A percentile compares a stretch with the other conserved stretches of the same genome.
phyloP scores from a whole-genome alignment of 139 green algal genomes.

The Tetradesmus obliquus region DNA sequence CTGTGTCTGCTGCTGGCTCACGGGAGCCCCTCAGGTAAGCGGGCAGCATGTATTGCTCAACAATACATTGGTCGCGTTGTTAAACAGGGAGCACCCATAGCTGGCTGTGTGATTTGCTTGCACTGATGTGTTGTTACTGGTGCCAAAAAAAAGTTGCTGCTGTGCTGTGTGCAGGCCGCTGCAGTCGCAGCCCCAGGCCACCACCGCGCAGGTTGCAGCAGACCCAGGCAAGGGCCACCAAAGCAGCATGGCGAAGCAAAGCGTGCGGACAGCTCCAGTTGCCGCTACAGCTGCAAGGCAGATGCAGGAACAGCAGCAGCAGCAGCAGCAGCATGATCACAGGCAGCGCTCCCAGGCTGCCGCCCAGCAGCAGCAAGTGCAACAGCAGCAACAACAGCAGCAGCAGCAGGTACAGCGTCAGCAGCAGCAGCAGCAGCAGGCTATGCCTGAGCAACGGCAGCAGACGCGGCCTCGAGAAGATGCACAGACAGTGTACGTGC shows the following conservation, averaged over 20 bases:
- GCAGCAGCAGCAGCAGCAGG: slow-evolving; percentile 47
- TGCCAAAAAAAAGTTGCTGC: background rate
- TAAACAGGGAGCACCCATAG: background rate
- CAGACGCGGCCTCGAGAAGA: slow-evolving; percentile 72
- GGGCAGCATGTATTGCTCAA: background rate
- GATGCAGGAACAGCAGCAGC: background rate
- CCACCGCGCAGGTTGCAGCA: background rate
- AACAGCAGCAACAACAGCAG: background rate
- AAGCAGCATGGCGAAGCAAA: slow-evolving; percentile 32
- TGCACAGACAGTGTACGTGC: slow-evolving; percentile 85
- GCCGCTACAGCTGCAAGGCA: slow-evolving; percentile 3
- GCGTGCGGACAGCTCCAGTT: slow-evolving; percentile 49
- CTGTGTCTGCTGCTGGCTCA: background rate
- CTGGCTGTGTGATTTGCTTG: background rate
- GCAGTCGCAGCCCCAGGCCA: slow-evolving; percentile 24
- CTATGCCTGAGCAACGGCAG: slow-evolving; percentile 40
- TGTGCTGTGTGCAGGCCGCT: slow-evolving; percentile 8
- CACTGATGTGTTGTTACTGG: background rate
- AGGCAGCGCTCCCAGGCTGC: background rate
- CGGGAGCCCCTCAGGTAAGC: slow-evolving; percentile 12
- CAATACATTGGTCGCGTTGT: background rate
- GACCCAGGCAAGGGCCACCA: slow-evolving; percentile 17
- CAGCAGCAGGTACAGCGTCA: slow-evolving; percentile 18
- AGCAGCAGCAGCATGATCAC: slow-evolving; percentile 30
- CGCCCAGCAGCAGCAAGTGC: slow-evolving; percentile 14